A percentile compares a stretch with the other conserved stretches of the same genome.
Evolutionary conservation across 2,329 filamentous ascomycete species (phyloP).

Genomic region (Chaetomium strumarium): DNA sequence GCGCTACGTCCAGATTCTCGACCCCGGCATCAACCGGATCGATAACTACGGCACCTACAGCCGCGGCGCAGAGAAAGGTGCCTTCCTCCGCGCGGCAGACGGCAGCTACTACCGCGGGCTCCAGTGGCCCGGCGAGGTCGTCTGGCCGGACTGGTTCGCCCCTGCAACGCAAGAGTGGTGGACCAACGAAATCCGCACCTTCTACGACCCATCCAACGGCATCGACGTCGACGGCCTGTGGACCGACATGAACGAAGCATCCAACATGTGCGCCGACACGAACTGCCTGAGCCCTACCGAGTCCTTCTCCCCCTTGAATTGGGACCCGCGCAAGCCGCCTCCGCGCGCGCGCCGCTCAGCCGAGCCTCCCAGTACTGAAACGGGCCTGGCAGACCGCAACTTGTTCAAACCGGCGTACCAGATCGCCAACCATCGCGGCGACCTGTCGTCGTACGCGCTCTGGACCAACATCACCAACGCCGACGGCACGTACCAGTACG

Average conservation of each 20-base stretch:
- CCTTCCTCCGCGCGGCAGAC: conserved; percentile 47
- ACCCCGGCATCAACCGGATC: conserved; percentile 52
- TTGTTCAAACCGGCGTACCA: conserved; percentile 58
- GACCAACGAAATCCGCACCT: conserved; percentile 58
- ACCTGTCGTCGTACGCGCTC: conserved; percentile 52
- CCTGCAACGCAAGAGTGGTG: conserved; percentile 59
- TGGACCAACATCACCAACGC: conserved; percentile 62
- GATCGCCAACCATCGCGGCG: conserved; percentile 53
- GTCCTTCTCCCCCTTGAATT: not conserved
- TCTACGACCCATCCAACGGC: conserved; percentile 58
- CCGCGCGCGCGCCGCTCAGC: conserved; percentile 47
- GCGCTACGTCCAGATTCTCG: conserved; percentile 71
- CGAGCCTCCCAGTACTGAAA: conserved; percentile 22
- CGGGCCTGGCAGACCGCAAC: conserved; percentile 57
- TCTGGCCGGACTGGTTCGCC: conserved; percentile 72
- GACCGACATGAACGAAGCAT: conserved; percentile 61
- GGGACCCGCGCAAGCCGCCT: not conserved
- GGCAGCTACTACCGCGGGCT: conserved; percentile 54
- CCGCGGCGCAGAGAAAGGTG: conserved; percentile 34
- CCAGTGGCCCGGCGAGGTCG: conserved; percentile 69
- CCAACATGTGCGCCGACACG: conserved; percentile 40
- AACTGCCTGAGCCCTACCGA: conserved; percentile 42
- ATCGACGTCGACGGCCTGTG: conserved; percentile 71
- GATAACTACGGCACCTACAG: conserved; percentile 37
- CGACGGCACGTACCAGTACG: conserved; percentile 62